phyloP scores from a whole-genome alignment of 83 land plant species.

The Thuja plicata region DNA sequence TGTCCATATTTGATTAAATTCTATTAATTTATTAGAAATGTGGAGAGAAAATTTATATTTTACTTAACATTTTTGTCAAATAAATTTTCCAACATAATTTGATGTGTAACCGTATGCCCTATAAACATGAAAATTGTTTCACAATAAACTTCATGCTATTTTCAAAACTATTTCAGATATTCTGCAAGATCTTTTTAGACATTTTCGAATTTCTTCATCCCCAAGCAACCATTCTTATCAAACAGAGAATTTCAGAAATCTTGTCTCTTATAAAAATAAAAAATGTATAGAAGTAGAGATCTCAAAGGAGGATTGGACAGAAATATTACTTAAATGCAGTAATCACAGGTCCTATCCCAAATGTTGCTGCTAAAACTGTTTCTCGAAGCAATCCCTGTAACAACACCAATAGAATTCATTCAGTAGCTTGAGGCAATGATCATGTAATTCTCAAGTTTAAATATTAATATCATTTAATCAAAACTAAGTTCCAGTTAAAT shows the following conservation, averaged over 20 bases:
- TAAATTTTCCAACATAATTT: background rate
- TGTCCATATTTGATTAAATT: background rate
- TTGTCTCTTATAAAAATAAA: background rate
- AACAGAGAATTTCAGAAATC: background rate
- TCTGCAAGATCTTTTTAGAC: background rate
- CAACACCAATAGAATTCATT: background rate
- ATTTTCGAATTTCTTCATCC: background rate
- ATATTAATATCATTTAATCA: background rate
- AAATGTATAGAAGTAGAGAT: background rate
- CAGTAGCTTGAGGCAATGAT: background rate
- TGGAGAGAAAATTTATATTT: background rate
- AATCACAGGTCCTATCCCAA: conserved; percentile 23
- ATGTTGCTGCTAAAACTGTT: conserved; percentile 17
- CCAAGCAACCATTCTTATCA: background rate
- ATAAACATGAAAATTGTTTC: background rate
- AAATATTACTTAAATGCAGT: conserved; percentile 17
- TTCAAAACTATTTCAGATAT: background rate
- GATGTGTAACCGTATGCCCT: background rate
- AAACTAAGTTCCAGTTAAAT: background rate
- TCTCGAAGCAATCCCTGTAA: conserved; percentile 21
- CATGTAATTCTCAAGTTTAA: background rate
- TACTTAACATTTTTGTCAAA: background rate
- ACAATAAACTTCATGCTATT: background rate
- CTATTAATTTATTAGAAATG: background rate
- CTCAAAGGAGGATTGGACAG: background rate